Percentiles rank a stretch among this genome's conserved stretches.
These are phyloP conservation scores for Solioccasus polychromus DNA, from an alignment of 768 basidiomycete genomes.

Conservation along the genomic window DNA sequence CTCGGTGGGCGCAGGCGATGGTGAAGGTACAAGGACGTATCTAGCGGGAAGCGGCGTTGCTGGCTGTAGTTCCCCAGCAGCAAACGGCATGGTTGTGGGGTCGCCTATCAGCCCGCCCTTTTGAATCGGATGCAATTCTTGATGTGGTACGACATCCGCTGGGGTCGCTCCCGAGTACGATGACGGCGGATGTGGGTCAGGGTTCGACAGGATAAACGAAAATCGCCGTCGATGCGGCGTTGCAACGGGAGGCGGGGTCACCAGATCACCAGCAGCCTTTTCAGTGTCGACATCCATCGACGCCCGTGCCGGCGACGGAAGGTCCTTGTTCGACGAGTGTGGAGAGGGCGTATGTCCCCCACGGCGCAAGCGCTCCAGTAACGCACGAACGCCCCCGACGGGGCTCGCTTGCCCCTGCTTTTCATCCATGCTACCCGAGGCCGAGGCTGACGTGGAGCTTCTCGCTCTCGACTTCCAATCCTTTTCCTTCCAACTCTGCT, in stretches of 20 bases:
- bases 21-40: slow-evolving; percentile 2
- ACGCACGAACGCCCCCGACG: slow-evolving; percentile 22
- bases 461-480: slow-evolving; percentile 7
- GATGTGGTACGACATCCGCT: neutral
- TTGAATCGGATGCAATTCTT: neutral
- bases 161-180: slow-evolving; percentile 10
- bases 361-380: slow-evolving; percentile 27
- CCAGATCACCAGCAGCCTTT: slow-evolving; percentile 3
- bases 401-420: slow-evolving; percentile 24
- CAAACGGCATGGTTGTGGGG: neutral
- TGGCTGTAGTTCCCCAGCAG: neutral
- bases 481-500: slow-evolving; percentile 12
- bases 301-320: slow-evolving; percentile 13
- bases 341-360: slow-evolving; percentile 28
- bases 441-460: slow-evolving; percentile 17
- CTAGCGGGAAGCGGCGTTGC: slow-evolving; percentile 1
- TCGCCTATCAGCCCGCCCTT: neutral
- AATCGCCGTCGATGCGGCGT: slow-evolving; percentile 20
- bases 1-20: slow-evolving; percentile 28
- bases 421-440: slow-evolving; percentile 21
- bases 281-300: slow-evolving; percentile 16
- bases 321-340: slow-evolving; percentile 20
- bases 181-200: slow-evolving; percentile 25
- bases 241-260: slow-evolving; percentile 16
- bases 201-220: slow-evolving; percentile 33